Base-by-base conservation (phyloP, 2,329 filamentous ascomycete genomes). In the Phoma sp. region DNA sequence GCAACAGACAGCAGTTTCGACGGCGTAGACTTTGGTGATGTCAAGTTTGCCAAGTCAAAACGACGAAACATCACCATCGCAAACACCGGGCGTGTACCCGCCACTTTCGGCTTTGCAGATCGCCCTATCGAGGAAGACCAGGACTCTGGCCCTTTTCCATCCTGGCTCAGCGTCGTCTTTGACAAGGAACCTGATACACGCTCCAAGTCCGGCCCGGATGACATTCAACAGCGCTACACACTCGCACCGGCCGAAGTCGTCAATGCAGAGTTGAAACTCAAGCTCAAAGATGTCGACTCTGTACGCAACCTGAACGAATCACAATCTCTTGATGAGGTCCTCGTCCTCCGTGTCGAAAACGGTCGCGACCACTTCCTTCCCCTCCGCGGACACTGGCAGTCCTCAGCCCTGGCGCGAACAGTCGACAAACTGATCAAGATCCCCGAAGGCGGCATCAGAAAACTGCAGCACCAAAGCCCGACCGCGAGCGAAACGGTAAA, bases 311-410 rank as follows among this genome's bases (percentile, higher is more conserved):
- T 99, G 30, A 98, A 98, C 47, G 86, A 84, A 14, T 79, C 81
- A 1, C 72, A 80, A 4, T 79, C 78, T 7, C 78, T 99, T 0
- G 93, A 98, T 58, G 92, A 98, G 60, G 87, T 99, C 3, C 80
- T 99, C 7, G 88, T 99, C 2, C 81, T 99, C 7, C 87, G 92
- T 1, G 90, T 99, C 5, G 83, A 86, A 10, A 85, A 89, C 46
- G 96, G 96, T 0, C 84, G 92, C 40, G 95, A 99, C 66, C 90
- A 98, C 69, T 99, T 99, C 70, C 85, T 99, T 32, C 89, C 92
- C 0, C 81, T 96, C 0, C 87, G 84, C 20, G 95, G 85, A 0
- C 79, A 77, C 1, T 99, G 95, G 93, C 78, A 88, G 3, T 89
- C 90, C 7, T 92, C 91, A 0, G 90, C 87, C 64, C 90, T 98